Base-by-base conservation (phyloP, 108 stramenopile species). In the Aureococcus anophagefferens region DNA sequence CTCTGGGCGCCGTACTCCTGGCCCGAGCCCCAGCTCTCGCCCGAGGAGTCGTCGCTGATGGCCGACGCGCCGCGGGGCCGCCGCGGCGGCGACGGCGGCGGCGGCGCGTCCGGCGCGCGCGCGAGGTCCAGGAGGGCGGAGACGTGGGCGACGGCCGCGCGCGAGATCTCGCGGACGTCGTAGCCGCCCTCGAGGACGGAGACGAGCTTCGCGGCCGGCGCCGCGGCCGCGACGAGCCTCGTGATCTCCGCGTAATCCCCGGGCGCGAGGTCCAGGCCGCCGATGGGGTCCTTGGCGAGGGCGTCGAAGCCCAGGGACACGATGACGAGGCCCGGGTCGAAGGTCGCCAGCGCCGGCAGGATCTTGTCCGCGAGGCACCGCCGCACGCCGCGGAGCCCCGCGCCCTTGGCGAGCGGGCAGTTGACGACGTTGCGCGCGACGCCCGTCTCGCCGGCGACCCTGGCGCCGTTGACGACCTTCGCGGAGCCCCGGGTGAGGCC, bases 141-240 rank as follows among this genome's bases (percentile, higher is more conserved):
- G 25, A 59, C 51, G 51, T 59, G 51, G 21, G 51, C 51, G 21
- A 59, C 51, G 21, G 51, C 51, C 17, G 21, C 51, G 21, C 51
- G 17, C 25, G 51, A 18, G 17, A 59, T 59, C 3, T 16, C 51
- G 17, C 25, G 40, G 32, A 84, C 69, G 51, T 77, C 84, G 64
- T 85, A 85, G 32, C 85, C 85, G 21, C 85, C 85, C 40, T 85
- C 85, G 16, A 85, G 74, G 5, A 84, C 81, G 18, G 77, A 75
- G 59, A 85, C 81, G 35, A 85, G 37, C 30, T 44, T 44, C 31
- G 30, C 76, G 65, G 9, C 83, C 84, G 4, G 35, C 64, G 77
- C 84, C 84, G 71, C 82, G 83, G 35, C 29, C 74, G 77, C 13
- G 80, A 77, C 30, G 83, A 73, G 16, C 68, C 72, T 44, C 44